Percentiles rank a stretch among this genome's conserved stretches.
Evolutionary conservation across 352 stramenopile genomes (phyloP).

Genomic region (Pythium insidiosum): DNA sequence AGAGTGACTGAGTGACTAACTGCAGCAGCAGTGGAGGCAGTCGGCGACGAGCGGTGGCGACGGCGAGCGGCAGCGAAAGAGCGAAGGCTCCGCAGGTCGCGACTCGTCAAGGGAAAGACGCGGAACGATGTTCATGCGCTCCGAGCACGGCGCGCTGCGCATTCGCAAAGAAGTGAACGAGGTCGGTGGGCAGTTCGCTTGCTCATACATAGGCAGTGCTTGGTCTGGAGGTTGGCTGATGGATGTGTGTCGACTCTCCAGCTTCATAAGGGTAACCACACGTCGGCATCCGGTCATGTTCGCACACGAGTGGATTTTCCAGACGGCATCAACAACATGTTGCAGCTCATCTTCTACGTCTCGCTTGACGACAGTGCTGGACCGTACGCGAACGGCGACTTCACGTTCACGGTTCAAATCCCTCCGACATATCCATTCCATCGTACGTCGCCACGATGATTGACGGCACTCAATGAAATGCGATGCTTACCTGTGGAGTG

Average conservation of each 20-base stretch:
- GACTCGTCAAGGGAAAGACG: background rate
- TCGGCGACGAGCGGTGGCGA: too few species aligned
- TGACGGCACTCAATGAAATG: background rate
- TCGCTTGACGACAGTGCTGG: slow-evolving; percentile 61
- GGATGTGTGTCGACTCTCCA: too few species aligned
- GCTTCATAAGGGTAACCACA: slow-evolving; percentile 76
- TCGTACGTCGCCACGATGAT: slow-evolving; percentile 26
- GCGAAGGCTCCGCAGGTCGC: too few species aligned
- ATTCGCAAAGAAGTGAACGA: slow-evolving; percentile 85
- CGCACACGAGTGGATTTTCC: slow-evolving; percentile 79
- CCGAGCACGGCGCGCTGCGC: slow-evolving; percentile 66
- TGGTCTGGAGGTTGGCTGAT: too few species aligned
- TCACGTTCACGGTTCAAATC: slow-evolving; percentile 83
- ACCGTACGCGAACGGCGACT: slow-evolving; percentile 80
- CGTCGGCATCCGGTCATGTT: slow-evolving; percentile 71
- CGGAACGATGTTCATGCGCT: slow-evolving; percentile 55
- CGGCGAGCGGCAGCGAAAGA: too few species aligned
- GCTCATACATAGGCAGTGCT: too few species aligned
- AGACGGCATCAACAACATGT: slow-evolving; percentile 74
- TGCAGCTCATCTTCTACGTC: slow-evolving; percentile 75
- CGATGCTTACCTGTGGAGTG: background rate
- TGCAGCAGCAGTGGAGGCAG: too few species aligned
- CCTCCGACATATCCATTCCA: slow-evolving; percentile 85
- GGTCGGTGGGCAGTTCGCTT: too few species aligned
- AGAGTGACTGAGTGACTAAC: too few species aligned